Conservation (phyloP, 345 rosid genomes). For the Boechera divaricarpa region DNA sequence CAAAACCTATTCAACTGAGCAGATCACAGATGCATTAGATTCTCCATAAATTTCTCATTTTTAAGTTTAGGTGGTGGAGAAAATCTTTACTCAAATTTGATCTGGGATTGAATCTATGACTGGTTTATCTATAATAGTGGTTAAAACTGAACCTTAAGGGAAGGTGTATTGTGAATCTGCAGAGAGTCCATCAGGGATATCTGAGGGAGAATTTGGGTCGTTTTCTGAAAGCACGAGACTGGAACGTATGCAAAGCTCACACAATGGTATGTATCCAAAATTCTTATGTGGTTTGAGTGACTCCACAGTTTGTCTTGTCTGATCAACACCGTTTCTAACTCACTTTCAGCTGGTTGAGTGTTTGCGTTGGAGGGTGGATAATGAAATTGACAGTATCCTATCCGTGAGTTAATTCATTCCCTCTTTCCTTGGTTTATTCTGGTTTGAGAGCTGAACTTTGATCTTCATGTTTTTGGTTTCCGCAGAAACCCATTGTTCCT, state of each 20-base stretch:
- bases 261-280: constrained; percentile 66
- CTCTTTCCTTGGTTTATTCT: constrained; percentile 14
- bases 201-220: constrained; percentile 69
- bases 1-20: constrained; percentile 18
- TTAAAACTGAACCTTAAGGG: neutral
- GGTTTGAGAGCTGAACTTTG: neutral
- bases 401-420: constrained; percentile 55
- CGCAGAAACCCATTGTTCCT: constrained; percentile 89
- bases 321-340: neutral
- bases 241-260: constrained; percentile 79
- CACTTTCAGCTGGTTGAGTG: constrained; percentile 77
- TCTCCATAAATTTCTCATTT: neutral
- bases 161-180: constrained; percentile 36
- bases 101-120: constrained; percentile 17
- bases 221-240: constrained; percentile 94
- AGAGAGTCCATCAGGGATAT: constrained; percentile 89
- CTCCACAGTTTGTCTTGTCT: constrained; percentile 18
- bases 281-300: constrained; percentile 18
- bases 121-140: neutral
- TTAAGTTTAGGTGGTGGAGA: neutral
- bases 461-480: constrained; percentile 25
- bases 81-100: neutral
- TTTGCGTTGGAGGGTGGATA: constrained; percentile 87
- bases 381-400: constrained; percentile 78
- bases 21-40: constrained; percentile 30